These are phyloP conservation scores for Elsinoe perseae DNA, from an alignment of 2,329 filamentous ascomycete genomes.

Conservation along the genomic window DNA sequence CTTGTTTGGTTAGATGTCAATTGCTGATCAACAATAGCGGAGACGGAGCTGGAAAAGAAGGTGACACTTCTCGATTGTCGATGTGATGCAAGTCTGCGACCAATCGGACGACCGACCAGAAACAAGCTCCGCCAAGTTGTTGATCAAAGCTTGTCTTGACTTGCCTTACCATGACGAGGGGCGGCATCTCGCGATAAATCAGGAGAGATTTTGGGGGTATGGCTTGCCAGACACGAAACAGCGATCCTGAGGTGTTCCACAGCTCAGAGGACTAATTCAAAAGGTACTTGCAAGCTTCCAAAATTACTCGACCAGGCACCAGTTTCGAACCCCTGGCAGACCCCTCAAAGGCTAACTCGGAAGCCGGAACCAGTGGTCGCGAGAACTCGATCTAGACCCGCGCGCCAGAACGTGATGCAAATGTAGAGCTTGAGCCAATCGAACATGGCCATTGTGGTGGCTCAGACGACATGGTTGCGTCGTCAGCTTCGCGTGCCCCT, in stretches of 20 bases:
- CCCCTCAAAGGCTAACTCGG: background rate
- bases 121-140: background rate
- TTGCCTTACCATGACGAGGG: background rate
- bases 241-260: too few species aligned
- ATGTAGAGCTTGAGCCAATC: background rate
- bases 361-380: background rate
- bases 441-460: background rate
- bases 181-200: background rate
- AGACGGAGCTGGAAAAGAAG: background rate
- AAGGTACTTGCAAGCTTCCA: background rate
- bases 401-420: background rate
- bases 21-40: background rate
- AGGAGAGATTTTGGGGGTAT: too few species aligned
- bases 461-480: conserved; percentile 8
- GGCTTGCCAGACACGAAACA: too few species aligned
- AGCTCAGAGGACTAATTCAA: too few species aligned
- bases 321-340: background rate
- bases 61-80: background rate
- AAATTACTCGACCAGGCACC: background rate
- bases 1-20: background rate
- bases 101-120: background rate
- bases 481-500: conserved; percentile 12
- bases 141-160: background rate
- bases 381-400: conserved; percentile 6
- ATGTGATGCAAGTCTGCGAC: background rate